Evolutionary conservation across 306 rosid genomes (phyloP), one percentile per base, ranked within the genome.

Genomic region (Prunus salicina): DNA sequence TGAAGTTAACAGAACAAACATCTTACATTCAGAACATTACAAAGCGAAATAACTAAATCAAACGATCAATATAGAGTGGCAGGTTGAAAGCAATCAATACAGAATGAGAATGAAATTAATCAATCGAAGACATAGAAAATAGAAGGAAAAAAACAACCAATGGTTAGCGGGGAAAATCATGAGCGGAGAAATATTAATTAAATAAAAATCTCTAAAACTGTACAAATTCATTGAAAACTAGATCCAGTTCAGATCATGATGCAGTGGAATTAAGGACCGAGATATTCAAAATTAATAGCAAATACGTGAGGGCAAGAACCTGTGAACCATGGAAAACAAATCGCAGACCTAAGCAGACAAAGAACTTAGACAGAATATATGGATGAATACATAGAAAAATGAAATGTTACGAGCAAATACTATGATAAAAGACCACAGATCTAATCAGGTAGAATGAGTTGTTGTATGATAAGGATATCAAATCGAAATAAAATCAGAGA

Each of bases 371-470:
- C 15, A 60, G 15, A 0, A 67, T 24, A 19, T 53, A 10, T 14
- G 43, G 20, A 69, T 8, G 45, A 84, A 16, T 12, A 19, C 5
- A 62, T 2, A 70, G 5, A 69, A 2, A 19, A 58, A 19, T 53
- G 19, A 22, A 47, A 19, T 22, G 73, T 60, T 5, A 22, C 55
- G 6, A 0, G 34, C 16, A 63, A 12, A n/a, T 38, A 50, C 50
- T 2, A 67, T 56, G 14, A 41, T 5, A 2, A 49, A 76, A 38
- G 10, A 32, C 6, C 51, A 14, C 67, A 86, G 91, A 93, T 93
- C 91, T 78, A 80, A 72, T 62, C 81, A 3, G 61, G 51, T 7
- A 53, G 16, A 28, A 9, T 4, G 22, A 56, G 61, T 25, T 8
- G 9, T 12, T 24, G 64, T 12, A 60, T 2, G 64, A 24, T 12